These are phyloP conservation scores for Phytophthora cajani DNA, from an alignment of 352 stramenopile genomes.

Conservation along the genomic window DNA sequence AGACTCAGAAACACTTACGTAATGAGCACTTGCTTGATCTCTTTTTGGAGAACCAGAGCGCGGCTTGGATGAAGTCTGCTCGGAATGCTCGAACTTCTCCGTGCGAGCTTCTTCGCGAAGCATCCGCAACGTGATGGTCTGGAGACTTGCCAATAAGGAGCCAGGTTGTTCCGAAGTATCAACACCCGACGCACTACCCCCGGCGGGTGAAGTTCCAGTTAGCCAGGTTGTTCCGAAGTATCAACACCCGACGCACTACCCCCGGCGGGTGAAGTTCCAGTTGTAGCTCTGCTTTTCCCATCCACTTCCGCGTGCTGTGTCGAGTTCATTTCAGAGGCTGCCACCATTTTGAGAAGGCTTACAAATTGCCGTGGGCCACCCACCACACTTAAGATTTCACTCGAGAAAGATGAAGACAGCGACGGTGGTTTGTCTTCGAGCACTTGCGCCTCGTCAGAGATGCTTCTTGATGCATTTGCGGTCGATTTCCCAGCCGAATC, in stretches of 20 bases:
- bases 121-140: constrained; percentile 59
- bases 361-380: constrained; percentile 80
- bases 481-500: constrained; percentile 11
- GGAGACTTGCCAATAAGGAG: constrained; percentile 61
- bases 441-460: neutral
- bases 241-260: constrained; percentile 7
- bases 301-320: constrained; percentile 21
- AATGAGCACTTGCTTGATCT: neutral
- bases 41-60: neutral
- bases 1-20: neutral
- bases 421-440: constrained; percentile 26
- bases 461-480: neutral
- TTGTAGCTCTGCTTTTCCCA: neutral
- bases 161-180: constrained; percentile 33
- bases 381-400: constrained; percentile 56
- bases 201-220: neutral
- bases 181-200: constrained; percentile 5
- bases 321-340: constrained; percentile 79
- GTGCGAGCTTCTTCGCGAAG: constrained; percentile 61
- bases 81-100: constrained; percentile 34
- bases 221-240: constrained; percentile 37
- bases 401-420: constrained; percentile 28
- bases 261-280: neutral
- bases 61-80: constrained; percentile 13
- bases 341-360: constrained; percentile 83